Base-by-base conservation (phyloP, 164 flowering plant species). In the Akebia trifoliata region DNA sequence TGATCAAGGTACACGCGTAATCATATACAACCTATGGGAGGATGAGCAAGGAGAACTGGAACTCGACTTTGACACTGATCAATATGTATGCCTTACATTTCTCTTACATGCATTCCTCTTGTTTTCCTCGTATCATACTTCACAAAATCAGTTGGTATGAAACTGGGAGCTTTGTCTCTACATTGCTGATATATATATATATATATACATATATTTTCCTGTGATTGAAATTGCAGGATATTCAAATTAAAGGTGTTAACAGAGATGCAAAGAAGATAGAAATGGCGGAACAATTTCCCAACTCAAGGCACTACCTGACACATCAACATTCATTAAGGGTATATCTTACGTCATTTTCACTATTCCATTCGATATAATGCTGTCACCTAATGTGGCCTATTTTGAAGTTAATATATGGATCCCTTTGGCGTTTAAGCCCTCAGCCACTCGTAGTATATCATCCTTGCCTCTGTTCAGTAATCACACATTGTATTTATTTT, bases 1-100 rank as follows among this genome's bases (percentile, higher is more conserved):
- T 64, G 80, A 76, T 65, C 93, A 82, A 24, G 99, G 99, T 2
- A 94, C 99, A 44, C 81, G 89, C 7, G 75, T 94, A 50, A 70
- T 90, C 38, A 83, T 94, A 60, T 94, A 86, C 74, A 94, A 90
- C 65, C 82, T 94, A 11, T 94, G 99, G 99, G 95, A 87, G 70
- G 91, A 94, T 78, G 96, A 88, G 30, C 70, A 81, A 65, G 93
- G 87, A 37, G 77, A 64, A 42, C 64, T 81, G 59, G 99, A 94
- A 64, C 90, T 94, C 60, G 99, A 94, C 71, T 94, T 94, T 64
- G 82, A 75, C 52, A 53, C 83, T 14, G 90, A 87, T 72, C 61
- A 28, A 44, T 70, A 81, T 67, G 98, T 89, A 68, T 36, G 81
- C 62, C 32, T 45, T 38, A 11, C 4, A 10, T 38, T 7, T 28